A percentile compares a stretch with the other conserved stretches of the same genome.
Conservation (phyloP, 345 rosid species). For the Xanthoceras sorbifolium region DNA sequence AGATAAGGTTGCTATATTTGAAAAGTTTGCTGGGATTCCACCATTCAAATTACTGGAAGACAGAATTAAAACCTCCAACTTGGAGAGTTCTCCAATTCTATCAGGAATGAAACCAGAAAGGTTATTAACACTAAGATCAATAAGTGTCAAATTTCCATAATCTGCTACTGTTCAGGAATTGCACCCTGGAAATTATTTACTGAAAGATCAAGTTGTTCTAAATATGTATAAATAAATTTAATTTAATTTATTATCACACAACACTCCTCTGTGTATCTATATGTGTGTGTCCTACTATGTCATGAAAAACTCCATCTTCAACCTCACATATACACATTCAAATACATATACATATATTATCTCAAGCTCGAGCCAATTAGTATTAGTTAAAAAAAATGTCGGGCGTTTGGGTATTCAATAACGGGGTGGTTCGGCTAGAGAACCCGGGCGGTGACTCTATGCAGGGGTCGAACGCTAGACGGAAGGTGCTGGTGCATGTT, state of each 20-base stretch:
- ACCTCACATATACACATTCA: neutral
- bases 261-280: conserved; percentile 11
- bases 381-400: conserved; percentile 44
- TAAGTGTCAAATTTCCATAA: conserved; percentile 35
- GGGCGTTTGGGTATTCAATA: conserved; percentile 80
- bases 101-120: conserved; percentile 55
- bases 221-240: too few species aligned
- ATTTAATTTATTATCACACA: too few species aligned
- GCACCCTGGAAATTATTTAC: conserved; percentile 36
- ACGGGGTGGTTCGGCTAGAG: conserved; percentile 31
- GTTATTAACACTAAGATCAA: conserved; percentile 57
- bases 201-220: conserved; percentile 58
- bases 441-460: conserved; percentile 36
- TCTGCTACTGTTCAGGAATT: conserved; percentile 46
- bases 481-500: conserved; percentile 54
- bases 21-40: conserved; percentile 45
- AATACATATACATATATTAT: too few species aligned
- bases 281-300: conserved; percentile 29
- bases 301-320: conserved; percentile 23
- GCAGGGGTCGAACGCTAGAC: conserved; percentile 30
- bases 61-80: conserved; percentile 48
- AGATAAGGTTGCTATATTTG: conserved; percentile 40
- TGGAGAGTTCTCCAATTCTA: conserved; percentile 49
- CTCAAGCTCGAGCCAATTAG: neutral
- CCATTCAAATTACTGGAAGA: conserved; percentile 53